A percentile compares a stretch with the other conserved stretches of the same genome.
phyloP scores from a whole-genome alignment of 495 filamentous ascomycete species.

The Annulohypoxylon maeteangense region DNA sequence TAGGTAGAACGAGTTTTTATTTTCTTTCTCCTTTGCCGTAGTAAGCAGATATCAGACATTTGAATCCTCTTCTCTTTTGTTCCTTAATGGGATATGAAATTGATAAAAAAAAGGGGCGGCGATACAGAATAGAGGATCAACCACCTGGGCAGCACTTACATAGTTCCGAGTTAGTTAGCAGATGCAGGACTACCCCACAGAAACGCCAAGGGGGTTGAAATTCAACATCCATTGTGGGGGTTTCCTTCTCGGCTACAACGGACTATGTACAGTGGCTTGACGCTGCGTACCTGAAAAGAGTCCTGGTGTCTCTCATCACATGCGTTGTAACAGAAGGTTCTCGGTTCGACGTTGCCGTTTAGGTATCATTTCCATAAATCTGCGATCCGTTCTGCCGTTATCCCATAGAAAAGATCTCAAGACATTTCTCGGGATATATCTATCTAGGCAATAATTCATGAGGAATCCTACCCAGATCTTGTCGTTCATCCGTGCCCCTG shows the following conservation, averaged over 20 bases:
- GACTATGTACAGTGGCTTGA: constrained; percentile 7
- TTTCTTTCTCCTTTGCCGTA: neutral
- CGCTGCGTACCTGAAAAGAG: neutral
- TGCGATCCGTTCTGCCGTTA: neutral
- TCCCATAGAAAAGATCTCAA: constrained; percentile 1
- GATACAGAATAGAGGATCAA: constrained; percentile 9
- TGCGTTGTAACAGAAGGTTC: neutral
- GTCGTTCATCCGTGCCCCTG: constrained; percentile 10
- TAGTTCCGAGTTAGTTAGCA: too few species aligned
- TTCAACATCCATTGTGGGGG: constrained; percentile 20
- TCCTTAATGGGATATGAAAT: constrained; percentile 20
- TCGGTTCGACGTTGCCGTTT: neutral
- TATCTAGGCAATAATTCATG: neutral
- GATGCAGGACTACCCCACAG: constrained; percentile 36
- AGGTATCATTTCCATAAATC: neutral
- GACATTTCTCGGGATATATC: neutral
- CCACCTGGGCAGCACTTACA: constrained; percentile 1
- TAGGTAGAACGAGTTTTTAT: neutral
- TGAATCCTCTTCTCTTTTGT: constrained; percentile 2
- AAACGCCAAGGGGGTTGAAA: constrained; percentile 31
- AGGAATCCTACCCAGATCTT: constrained; percentile 22
- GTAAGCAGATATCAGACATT: constrained; percentile 32
- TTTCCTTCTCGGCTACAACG: constrained; percentile 22
- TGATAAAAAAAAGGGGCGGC: constrained; percentile 22
- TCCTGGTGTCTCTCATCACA: neutral